These are phyloP conservation scores for Yamadazyma atmosphaerica DNA, from an alignment of 1,139 yeast genomes.

Conservation along the genomic window DNA sequence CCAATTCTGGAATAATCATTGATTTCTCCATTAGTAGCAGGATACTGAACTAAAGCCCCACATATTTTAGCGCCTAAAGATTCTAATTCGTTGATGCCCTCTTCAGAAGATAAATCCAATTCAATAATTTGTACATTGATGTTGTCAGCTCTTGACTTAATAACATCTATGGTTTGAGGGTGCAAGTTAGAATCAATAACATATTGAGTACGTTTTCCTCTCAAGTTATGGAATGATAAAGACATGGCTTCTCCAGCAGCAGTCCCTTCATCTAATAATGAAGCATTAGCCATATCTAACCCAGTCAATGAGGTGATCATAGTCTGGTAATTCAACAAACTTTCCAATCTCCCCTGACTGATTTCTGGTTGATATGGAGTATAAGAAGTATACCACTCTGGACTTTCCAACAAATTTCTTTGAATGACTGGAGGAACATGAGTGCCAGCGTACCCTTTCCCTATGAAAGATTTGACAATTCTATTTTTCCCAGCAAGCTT, in stretches of 20 bases:
- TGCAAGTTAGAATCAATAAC: constrained; percentile 78
- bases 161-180: constrained; percentile 82
- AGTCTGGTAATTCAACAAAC: constrained; percentile 88
- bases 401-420: constrained; percentile 87
- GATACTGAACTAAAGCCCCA: constrained; percentile 90
- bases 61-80: constrained; percentile 47
- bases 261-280: constrained; percentile 92
- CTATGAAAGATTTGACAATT: constrained; percentile 72
- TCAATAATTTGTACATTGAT: constrained; percentile 65
- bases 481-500: constrained; percentile 75
- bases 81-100: constrained; percentile 45
- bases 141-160: constrained; percentile 76
- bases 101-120: constrained; percentile 52
- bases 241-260: constrained; percentile 99
- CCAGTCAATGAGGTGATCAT: constrained; percentile 88
- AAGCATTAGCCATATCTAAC: constrained; percentile 88
- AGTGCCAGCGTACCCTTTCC: constrained; percentile 94
- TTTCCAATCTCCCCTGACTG: constrained; percentile 93
- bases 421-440: constrained; percentile 88
- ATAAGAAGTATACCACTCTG: constrained; percentile 98
- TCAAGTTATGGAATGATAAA: constrained; percentile 66
- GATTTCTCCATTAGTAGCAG: constrained; percentile 82
- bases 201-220: constrained; percentile 66
- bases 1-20: constrained; percentile 55
- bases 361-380: constrained; percentile 99